Percentiles rank a stretch among this genome's conserved stretches.
These are phyloP conservation scores for Golubevia pallescens DNA, from an alignment of 1,284 basidiomycete species.

Conservation along the genomic window DNA sequence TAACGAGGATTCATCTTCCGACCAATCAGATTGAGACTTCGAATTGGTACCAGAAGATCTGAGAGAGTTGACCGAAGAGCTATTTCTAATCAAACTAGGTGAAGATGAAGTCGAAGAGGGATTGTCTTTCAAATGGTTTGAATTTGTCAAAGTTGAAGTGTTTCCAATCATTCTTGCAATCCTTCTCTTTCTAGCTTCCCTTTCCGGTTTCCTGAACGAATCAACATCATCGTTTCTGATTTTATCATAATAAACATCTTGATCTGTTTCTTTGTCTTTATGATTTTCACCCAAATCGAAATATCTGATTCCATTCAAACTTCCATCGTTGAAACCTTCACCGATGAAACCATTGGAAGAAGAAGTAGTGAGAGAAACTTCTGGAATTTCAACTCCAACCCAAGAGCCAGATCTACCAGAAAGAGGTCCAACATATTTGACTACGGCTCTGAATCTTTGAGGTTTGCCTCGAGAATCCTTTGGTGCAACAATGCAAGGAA, in stretches of 20 bases:
- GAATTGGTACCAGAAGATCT: background rate
- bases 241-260: slow-evolving; percentile 67
- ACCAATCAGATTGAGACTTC: slow-evolving; percentile 3
- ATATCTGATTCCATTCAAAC: slow-evolving; percentile 78
- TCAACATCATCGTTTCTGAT: slow-evolving; percentile 36
- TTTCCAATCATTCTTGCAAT: slow-evolving; percentile 11
- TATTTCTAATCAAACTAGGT: background rate
- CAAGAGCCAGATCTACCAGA: slow-evolving; percentile 17
- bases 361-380: slow-evolving; percentile 14
- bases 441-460: slow-evolving; percentile 18
- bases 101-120: background rate
- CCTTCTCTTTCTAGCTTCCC: slow-evolving; percentile 13
- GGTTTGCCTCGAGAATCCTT: slow-evolving; percentile 1
- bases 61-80: slow-evolving; percentile 1
- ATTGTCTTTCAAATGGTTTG: no score
- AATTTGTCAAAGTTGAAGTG: background rate
- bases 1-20: slow-evolving; percentile 2
- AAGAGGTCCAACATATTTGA: slow-evolving; percentile 44
- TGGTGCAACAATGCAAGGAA: slow-evolving; percentile 30
- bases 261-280: slow-evolving; percentile 72
- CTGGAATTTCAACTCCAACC: slow-evolving; percentile 34
- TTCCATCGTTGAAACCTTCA: slow-evolving; percentile 71
- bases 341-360: slow-evolving; percentile 3
- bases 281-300: slow-evolving; percentile 73
- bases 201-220: slow-evolving; percentile 7